Base-by-base conservation (phyloP, 2,329 filamentous ascomycete genomes). In the Aspergillus proliferans region DNA sequence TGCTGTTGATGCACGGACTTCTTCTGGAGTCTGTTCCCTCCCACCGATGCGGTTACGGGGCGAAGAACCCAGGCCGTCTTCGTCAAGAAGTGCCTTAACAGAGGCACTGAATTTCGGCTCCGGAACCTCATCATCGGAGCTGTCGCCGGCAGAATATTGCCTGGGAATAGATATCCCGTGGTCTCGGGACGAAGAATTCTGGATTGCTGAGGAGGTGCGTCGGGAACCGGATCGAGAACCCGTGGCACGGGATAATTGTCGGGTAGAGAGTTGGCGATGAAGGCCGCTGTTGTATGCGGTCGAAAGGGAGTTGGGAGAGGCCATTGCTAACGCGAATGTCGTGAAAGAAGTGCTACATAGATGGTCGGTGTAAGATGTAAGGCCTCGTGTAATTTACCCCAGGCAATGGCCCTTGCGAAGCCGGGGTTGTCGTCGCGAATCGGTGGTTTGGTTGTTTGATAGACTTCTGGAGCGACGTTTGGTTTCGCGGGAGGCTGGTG, bases 61-160 rank as follows among this genome's bases (percentile, higher is more conserved):
- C 3, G 73, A 78, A 45, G 80, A 81, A 21, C 69, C 58, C 42
- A 71, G 62, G 21, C 66, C 73, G 55, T 77, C 76, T 52, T 75
- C 74, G 46, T 76, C 77, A 47, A 96, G 77, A 14, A 96, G 76
- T 18, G 89, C 91, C 65, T 93, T 92, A 44, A 92, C 95, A 57
- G 93, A 81, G 60, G 91, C 90, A 66, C 90, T 96, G 66, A 96
- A 86, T 73, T 93, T 94, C 60, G 90, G 90, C 58, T 88, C 86
- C 14, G 87, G 87, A 24, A 94, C 88, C 70, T 96, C 92, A 62
- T 96, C 92, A 70, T 96, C 92, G 21, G 91, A 95, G 75, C 88
- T 95, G 65, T 95, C 91, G 59, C 88, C 85, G 57, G 84, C 67
- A 1, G 74, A 71, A 55, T 63, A 68, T 15, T 63, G 58, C 43